A percentile compares a stretch with the other conserved stretches of the same genome.
These are phyloP conservation scores for Russula abietina DNA, from an alignment of 768 basidiomycete species.

Conservation along the genomic window DNA sequence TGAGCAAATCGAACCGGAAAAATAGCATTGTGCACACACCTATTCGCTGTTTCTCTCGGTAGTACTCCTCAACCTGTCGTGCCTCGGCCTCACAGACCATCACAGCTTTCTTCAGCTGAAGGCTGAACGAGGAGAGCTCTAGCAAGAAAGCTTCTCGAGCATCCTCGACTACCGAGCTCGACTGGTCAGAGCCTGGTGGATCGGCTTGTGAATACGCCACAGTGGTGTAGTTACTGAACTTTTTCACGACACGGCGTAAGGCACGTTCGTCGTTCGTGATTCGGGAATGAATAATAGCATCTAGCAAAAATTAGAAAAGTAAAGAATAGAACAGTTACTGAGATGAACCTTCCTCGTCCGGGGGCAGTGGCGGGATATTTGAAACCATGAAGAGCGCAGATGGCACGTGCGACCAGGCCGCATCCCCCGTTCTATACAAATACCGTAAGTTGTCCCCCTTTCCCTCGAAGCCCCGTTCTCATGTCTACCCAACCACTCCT, in stretches of 20 bases:
- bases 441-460: not conserved
- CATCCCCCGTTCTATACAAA: not conserved
- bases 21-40: conserved; percentile 40
- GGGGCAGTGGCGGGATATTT: conserved; percentile 42
- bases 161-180: conserved; percentile 47
- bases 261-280: conserved; percentile 80
- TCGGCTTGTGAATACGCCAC: conserved; percentile 46
- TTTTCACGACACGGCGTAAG: conserved; percentile 71
- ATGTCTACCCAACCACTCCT: conserved; percentile 99
- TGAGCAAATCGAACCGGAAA: conserved; percentile 11
- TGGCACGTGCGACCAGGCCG: not conserved
- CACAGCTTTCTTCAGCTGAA: conserved; percentile 66
- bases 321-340: not conserved
- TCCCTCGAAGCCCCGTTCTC: not conserved
- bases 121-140: conserved; percentile 70
- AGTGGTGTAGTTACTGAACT: conserved; percentile 68
- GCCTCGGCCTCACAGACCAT: conserved; percentile 85
- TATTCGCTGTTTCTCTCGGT: conserved; percentile 62
- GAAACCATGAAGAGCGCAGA: conserved; percentile 9
- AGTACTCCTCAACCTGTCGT: conserved; percentile 80
- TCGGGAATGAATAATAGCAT: conserved; percentile 72
- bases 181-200: conserved; percentile 28
- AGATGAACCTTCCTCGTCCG: conserved; percentile 57
- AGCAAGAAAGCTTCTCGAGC: conserved; percentile 74
- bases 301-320: conserved; percentile 34